Base-by-base conservation (phyloP, 805 yeast genomes). In the Ogataea zsoltii region DNA sequence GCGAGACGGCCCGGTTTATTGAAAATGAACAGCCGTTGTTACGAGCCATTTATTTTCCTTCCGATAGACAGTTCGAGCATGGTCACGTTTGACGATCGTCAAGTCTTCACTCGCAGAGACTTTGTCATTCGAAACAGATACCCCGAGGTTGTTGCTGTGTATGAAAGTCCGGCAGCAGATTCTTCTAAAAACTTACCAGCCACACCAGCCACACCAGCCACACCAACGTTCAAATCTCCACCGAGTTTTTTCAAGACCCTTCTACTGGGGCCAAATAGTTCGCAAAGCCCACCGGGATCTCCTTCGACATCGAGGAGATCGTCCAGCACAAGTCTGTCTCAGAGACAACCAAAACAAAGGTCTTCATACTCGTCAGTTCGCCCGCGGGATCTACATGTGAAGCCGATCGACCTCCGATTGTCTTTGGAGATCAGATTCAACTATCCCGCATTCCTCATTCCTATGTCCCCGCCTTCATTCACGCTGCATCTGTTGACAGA, bases 1-100 rank as follows among this genome's bases (percentile, higher is more conserved):
- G 81, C 82, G 33, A 77, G 76, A 46, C 58, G 82, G 37, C 62
- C 82, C 2, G 70, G 80, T 2, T 55, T 79, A 26, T 65, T 78
- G 45, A 73, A 74, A 44, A 41, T 69, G 21, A 82, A 79, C 48
- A 55, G 74, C 26, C 65, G 86, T 31, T 59, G 72, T 10, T 58
- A 57, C 38, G 72, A 71, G 37, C 83, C 82, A 4, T 77, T 84
- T 51, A 63, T 67, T 2, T 79, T 83, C 50, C 59, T 78, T 25
- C 87, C 88, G 0, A 58, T 74, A 30, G 80, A 62, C 44, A 40
- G 47, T 26, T 41, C 44, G 12, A 42, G 45, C 23, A 68, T 56
- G 48, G 62, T 42, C 64, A 68, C 53, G 37, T 48, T 39, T 55
- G 71, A 69, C 39, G 64, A 68, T 39, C 55, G 64, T 25, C 72